Evolutionary conservation across 306 rosid genomes (phyloP).

Genomic region (Prunus fruticosa): DNA sequence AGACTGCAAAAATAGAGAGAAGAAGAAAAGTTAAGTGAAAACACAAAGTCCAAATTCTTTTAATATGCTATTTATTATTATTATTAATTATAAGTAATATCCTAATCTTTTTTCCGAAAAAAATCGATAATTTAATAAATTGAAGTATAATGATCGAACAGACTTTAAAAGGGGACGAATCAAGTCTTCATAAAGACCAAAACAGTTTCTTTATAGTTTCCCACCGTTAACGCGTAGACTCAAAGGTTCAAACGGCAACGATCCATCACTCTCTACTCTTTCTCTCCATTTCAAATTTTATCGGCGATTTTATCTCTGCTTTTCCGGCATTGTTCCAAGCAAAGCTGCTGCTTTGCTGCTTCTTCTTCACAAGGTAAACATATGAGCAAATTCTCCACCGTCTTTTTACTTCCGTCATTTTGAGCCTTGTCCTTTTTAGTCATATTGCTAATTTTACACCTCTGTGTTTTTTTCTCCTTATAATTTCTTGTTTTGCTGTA

Average conservation of each 20-base stretch:
- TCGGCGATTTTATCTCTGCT: conserved; percentile 6
- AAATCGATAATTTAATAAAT: background rate
- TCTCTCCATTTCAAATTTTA: conserved; percentile 2
- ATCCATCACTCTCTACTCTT: conserved; percentile 3
- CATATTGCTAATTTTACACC: background rate
- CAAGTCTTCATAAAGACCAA: background rate
- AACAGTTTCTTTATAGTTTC: conserved; percentile 10
- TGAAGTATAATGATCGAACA: background rate
- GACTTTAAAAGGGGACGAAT: background rate
- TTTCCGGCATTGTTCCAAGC: conserved; percentile 42
- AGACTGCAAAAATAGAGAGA: background rate
- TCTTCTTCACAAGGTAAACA: conserved; percentile 36
- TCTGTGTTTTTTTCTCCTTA: background rate
- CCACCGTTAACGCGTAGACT: conserved; percentile 31
- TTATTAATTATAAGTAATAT: background rate
- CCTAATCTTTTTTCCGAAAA: background rate
- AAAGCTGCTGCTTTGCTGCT: conserved; percentile 5
- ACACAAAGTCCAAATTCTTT: background rate
- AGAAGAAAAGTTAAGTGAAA: background rate
- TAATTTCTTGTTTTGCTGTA: background rate
- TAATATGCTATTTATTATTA: background rate
- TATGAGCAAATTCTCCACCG: conserved; percentile 10
- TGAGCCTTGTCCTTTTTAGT: conserved; percentile 19
- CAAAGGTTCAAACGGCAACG: conserved; percentile 21
- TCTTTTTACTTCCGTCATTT: background rate